These are phyloP conservation scores for Pachyrhizus erosus DNA, from an alignment of 306 rosid species.

Conservation along the genomic window DNA sequence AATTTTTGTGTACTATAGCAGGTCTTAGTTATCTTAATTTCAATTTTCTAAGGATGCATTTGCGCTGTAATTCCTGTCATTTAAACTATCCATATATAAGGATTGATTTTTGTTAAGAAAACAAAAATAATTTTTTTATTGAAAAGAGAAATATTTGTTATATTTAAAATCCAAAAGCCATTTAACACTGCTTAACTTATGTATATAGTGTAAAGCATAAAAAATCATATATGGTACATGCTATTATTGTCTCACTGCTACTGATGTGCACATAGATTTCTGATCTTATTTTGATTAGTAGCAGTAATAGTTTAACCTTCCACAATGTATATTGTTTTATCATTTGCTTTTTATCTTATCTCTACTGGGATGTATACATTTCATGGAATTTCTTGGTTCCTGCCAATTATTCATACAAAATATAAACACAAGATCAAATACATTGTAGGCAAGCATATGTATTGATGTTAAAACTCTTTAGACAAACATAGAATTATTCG, in stretches of 20 bases:
- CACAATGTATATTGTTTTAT: not conserved
- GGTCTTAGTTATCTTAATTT: not conserved
- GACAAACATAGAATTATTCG: not conserved
- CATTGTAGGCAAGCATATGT: not conserved
- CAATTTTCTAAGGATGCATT: not conserved
- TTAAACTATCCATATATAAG: not conserved
- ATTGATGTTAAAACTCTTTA: not conserved
- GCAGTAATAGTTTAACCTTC: not conserved
- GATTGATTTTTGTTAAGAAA: not conserved
- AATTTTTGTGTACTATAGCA: too few species aligned
- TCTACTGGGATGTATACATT: not conserved
- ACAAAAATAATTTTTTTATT: not conserved
- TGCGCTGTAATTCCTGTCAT: not conserved
- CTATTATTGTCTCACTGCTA: not conserved
- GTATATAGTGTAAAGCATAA: not conserved
- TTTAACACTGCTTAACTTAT: not conserved
- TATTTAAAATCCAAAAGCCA: not conserved
- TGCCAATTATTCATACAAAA: not conserved
- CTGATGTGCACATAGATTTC: not conserved
- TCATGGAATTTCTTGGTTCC: not conserved
- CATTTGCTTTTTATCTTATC: not conserved
- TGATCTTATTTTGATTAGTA: not conserved
- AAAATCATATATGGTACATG: not conserved
- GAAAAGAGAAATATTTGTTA: too few species aligned
- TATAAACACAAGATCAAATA: conserved; percentile 1